Percentiles rank a stretch among this genome's conserved stretches.
Conservation (phyloP, 768 basidiomycete species). For the Aureoboletus auriporus region DNA sequence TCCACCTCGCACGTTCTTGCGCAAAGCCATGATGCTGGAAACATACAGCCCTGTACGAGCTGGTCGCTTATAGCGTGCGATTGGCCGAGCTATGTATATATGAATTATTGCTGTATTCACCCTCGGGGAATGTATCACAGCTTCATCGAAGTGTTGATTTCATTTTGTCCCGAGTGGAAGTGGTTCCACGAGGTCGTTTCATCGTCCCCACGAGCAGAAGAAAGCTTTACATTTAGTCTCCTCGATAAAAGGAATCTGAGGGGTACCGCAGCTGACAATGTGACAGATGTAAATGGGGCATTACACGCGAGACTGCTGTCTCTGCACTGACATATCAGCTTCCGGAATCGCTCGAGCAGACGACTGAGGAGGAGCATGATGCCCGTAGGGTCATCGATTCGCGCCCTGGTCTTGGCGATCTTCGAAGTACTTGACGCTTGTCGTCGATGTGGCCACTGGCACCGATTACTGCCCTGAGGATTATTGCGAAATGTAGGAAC, state of each 20-base stretch:
- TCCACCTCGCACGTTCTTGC: background rate
- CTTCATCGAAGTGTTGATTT: background rate
- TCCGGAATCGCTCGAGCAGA: background rate
- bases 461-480: too few species aligned
- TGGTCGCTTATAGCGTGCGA: conserved; percentile 3
- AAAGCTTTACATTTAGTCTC: background rate
- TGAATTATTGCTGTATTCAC: too few species aligned
- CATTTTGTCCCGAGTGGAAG: background rate
- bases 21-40: background rate
- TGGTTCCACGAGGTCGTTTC: background rate
- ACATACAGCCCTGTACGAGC: background rate
- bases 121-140: too few species aligned
- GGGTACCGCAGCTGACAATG: background rate
- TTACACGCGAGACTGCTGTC: background rate
- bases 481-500: too few species aligned
- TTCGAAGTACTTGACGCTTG: too few species aligned
- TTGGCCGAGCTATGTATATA: background rate
- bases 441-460: too few species aligned
- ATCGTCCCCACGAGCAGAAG: background rate
- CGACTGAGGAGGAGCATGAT: too few species aligned
- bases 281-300: conserved; percentile 2
- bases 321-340: background rate
- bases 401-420: too few species aligned
- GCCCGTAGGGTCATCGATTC: too few species aligned
- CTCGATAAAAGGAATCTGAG: background rate